Percentiles rank a stretch among this genome's conserved stretches.
Evolutionary conservation across 176 grass and related monocot species (phyloP).

Genomic region (Musa acuminata): DNA sequence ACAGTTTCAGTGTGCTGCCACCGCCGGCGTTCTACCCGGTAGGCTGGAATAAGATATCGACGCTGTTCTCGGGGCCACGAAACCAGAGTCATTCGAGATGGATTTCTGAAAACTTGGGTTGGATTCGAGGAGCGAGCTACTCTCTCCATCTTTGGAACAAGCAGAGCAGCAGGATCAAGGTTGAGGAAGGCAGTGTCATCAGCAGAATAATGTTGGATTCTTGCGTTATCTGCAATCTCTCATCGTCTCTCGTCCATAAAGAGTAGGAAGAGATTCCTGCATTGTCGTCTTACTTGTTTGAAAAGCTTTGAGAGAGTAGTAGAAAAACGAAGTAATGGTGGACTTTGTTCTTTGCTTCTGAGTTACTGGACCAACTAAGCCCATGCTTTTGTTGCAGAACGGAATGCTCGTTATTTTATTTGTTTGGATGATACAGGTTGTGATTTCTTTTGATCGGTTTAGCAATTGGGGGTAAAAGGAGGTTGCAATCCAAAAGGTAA

Average conservation of each 20-base stretch:
- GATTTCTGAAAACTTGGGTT: constrained; percentile 47
- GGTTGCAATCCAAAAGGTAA: too few species aligned
- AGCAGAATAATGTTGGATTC: constrained; percentile 37
- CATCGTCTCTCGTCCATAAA: background rate
- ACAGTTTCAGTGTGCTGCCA: constrained; percentile 43
- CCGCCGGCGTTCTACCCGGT: constrained; percentile 77
- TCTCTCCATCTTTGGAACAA: constrained; percentile 82
- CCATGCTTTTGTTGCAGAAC: too few species aligned
- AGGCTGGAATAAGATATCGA: constrained; percentile 62
- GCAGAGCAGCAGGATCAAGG: constrained; percentile 38
- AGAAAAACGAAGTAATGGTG: too few species aligned
- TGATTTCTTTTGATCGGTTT: too few species aligned
- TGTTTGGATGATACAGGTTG: too few species aligned
- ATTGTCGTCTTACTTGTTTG: too few species aligned
- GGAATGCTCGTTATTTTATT: too few species aligned
- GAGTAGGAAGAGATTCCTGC: too few species aligned
- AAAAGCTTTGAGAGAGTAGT: too few species aligned
- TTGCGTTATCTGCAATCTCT: constrained; percentile 73
- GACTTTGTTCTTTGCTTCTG: too few species aligned
- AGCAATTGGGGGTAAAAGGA: too few species aligned
- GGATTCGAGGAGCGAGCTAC: constrained; percentile 45
- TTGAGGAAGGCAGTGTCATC: constrained; percentile 73
- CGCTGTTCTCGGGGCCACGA: constrained; percentile 48
- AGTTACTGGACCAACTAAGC: too few species aligned
- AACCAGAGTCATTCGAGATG: constrained; percentile 26